These are phyloP conservation scores for Neurospora tetraspora DNA, from an alignment of 495 filamentous ascomycete species.

Conservation along the genomic window DNA sequence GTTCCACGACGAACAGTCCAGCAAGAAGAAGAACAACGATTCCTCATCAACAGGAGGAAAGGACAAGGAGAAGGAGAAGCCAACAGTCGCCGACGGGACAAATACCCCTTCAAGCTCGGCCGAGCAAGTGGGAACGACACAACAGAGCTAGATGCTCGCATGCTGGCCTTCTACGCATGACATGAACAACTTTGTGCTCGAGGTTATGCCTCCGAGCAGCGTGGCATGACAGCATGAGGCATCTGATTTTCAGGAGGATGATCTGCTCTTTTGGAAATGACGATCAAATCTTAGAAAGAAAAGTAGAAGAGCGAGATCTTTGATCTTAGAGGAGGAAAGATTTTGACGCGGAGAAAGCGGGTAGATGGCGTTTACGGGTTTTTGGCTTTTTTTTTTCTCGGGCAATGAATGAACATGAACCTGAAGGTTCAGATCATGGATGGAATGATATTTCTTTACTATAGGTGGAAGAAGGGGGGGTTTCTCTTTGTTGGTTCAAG, in stretches of 20 bases:
- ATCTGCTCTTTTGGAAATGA: not conserved
- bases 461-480: not conserved
- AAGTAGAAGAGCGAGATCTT: not conserved
- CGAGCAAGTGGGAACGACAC: not conserved
- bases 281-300: not conserved
- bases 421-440: not conserved
- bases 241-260: not conserved
- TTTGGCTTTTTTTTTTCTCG: not conserved
- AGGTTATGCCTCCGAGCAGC: not conserved
- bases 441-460: not conserved
- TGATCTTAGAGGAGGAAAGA: not conserved
- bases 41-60: conserved; percentile 16
- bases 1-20: conserved; percentile 52
- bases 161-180: not conserved
- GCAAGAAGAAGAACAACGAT: conserved; percentile 23
- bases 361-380: not conserved
- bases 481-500: not conserved
- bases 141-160: not conserved
- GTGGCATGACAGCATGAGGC: not conserved
- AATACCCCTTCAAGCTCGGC: not conserved
- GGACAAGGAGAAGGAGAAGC: conserved; percentile 23
- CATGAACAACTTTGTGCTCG: not conserved
- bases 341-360: not conserved
- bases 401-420: not conserved
- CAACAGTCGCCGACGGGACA: not conserved